These are phyloP conservation scores for Aspergillus sergii DNA, from an alignment of 2,329 filamentous ascomycete genomes.

Conservation along the genomic window DNA sequence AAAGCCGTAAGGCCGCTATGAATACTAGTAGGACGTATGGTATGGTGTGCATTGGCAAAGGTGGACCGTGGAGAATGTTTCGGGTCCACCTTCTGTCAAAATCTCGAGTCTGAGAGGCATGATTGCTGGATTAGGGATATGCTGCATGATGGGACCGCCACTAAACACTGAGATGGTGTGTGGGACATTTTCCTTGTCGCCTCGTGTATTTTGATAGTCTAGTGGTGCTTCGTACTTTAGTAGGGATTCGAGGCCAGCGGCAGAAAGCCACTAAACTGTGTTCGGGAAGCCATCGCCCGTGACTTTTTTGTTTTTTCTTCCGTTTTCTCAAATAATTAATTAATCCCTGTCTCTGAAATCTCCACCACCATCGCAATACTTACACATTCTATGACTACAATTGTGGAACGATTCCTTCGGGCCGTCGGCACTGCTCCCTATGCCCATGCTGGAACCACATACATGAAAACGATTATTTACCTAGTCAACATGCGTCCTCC, in stretches of 20 bases:
- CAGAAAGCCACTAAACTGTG: neutral
- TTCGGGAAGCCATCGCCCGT: neutral
- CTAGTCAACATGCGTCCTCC: neutral
- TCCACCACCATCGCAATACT: neutral
- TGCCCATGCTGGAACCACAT: neutral
- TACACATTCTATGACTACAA: neutral
- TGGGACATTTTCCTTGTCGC: neutral
- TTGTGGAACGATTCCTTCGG: neutral
- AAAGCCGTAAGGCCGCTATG: neutral
- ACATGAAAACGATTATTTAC: neutral
- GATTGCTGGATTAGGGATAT: neutral
- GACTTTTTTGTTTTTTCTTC: neutral
- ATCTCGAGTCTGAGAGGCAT: neutral
- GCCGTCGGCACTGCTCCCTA: neutral
- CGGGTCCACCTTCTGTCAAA: neutral
- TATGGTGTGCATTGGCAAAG: neutral
- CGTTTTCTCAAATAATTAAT: neutral
- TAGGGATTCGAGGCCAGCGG: too few species aligned
- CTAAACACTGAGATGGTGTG: neutral
- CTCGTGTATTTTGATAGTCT: too few species aligned
- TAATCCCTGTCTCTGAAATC: neutral
- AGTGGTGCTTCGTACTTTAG: too few species aligned
- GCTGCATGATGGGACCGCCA: neutral
- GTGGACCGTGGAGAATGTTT: conserved; percentile 1
- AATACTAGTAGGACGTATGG: neutral